These are phyloP conservation scores for Nakaseomyces bracarensis DNA, from an alignment of 1,139 yeast species.

Conservation along the genomic window DNA sequence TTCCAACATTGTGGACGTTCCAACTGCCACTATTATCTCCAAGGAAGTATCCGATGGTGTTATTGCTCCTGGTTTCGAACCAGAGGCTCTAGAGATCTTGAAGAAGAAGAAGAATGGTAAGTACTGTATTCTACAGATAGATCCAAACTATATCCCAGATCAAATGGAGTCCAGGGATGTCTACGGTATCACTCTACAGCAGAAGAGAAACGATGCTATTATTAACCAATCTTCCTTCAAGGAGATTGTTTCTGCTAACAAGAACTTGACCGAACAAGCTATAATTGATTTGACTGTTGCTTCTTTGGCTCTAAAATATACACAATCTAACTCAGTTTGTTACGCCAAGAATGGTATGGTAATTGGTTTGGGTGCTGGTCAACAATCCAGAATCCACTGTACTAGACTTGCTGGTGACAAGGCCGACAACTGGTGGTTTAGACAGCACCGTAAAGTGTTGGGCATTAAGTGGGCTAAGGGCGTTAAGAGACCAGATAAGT, in stretches of 20 bases:
- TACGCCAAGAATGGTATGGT: conserved; percentile 99
- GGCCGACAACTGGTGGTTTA: conserved; percentile 99
- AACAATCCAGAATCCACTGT: conserved; percentile 98
- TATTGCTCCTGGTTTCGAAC: conserved; percentile 92
- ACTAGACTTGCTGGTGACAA: conserved; percentile 98
- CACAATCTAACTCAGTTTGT: conserved; percentile 96
- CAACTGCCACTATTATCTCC: conserved; percentile 94
- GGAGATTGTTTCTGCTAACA: conserved; percentile 84
- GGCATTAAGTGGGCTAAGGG: conserved; percentile 97
- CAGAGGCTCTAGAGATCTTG: conserved; percentile 83
- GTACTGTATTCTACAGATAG: conserved; percentile 92
- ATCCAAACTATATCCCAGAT: conserved; percentile 86
- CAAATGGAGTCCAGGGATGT: conserved; percentile 84
- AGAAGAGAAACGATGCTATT: conserved; percentile 95
- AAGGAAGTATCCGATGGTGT: conserved; percentile 98
- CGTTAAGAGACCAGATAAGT: conserved; percentile 96
- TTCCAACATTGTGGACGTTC: conserved; percentile 89
- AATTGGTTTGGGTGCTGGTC: conserved; percentile 97
- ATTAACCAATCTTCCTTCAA: conserved; percentile 81
- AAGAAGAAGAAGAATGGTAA: conserved; percentile 94
- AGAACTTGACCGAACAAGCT: conserved; percentile 84
- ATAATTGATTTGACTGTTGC: conserved; percentile 90
- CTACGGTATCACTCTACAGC: conserved; percentile 89
- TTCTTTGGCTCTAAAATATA: conserved; percentile 91
- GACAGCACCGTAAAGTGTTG: conserved; percentile 93